Evolutionary conservation across 768 basidiomycete species (phyloP).

Genomic region (Mycena rosella): DNA sequence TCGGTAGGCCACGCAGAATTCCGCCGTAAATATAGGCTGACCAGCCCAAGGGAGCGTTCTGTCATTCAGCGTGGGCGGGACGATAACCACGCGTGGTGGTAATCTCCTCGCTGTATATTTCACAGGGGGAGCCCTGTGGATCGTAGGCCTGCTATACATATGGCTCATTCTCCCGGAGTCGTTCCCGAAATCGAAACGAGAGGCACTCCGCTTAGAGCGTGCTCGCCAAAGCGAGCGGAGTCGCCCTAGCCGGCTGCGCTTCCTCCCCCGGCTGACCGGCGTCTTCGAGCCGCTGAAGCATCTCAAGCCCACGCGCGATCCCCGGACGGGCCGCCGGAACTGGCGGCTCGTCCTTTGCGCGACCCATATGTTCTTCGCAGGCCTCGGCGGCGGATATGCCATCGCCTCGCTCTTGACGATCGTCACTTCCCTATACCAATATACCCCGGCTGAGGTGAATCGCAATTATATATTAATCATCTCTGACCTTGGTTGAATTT

Average conservation of each 20-base stretch:
- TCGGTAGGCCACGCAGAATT: no score
- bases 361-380: constrained; percentile 21
- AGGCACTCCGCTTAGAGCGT: constrained; percentile 12
- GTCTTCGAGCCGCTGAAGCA: constrained; percentile 15
- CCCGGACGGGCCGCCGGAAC: constrained; percentile 9
- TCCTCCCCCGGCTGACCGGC: no score
- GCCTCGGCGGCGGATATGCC: constrained; percentile 18
- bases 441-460: constrained; percentile 28
- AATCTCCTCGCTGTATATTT: constrained; percentile 21
- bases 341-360: constrained; percentile 28
- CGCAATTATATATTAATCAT: no score
- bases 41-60: constrained; percentile 21
- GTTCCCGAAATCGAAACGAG: constrained; percentile 30
- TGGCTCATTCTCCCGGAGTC: constrained; percentile 23
- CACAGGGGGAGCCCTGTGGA: constrained; percentile 16
- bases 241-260: not conserved
- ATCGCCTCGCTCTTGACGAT: constrained; percentile 23
- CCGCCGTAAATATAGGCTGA: no score
- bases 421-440: constrained; percentile 21
- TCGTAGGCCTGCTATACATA: constrained; percentile 3
- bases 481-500: no score
- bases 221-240: not conserved
- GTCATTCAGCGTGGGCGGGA: constrained; percentile 29
- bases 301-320: constrained; percentile 3
- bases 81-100: constrained; percentile 19